phyloP scores from a whole-genome alignment of 2,329 filamentous ascomycete species.

The Cytospora leucostoma region DNA sequence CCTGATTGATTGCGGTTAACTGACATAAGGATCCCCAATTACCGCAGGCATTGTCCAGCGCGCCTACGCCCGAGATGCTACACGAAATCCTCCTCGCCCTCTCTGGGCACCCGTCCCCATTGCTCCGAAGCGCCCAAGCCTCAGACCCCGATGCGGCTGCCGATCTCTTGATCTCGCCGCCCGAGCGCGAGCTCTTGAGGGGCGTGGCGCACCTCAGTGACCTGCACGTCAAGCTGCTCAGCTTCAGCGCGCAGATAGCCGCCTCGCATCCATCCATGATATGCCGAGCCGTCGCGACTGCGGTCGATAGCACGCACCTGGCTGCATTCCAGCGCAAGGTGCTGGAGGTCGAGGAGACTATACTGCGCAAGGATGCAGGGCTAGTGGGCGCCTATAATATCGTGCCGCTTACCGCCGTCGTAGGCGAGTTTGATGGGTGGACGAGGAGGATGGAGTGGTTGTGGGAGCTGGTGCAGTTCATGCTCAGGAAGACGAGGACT shows the following conservation, averaged over 20 bases:
- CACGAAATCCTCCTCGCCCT: conserved; percentile 98
- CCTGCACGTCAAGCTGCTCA: conserved; percentile 72
- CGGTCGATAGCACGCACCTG: conserved; percentile 74
- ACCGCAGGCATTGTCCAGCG: conserved; percentile 3
- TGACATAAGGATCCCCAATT: conserved; percentile 9
- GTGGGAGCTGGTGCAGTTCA: conserved; percentile 70
- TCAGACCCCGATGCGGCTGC: conserved; percentile 44
- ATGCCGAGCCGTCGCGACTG: conserved; percentile 82
- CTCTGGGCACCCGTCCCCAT: conserved; percentile 87
- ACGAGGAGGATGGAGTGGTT: conserved; percentile 83
- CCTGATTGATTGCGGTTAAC: neutral
- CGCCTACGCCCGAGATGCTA: conserved; percentile 64
- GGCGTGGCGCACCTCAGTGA: conserved; percentile 76
- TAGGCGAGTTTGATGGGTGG: conserved; percentile 87
- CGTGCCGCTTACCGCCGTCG: conserved; percentile 83
- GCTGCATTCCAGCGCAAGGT: conserved; percentile 81
- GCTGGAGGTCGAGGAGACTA: conserved; percentile 76
- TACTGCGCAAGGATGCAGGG: conserved; percentile 73
- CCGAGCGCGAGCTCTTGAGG: conserved; percentile 79
- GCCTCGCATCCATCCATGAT: conserved; percentile 75
- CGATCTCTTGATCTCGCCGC: conserved; percentile 63
- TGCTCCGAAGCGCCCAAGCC: conserved; percentile 64
- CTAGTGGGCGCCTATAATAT: conserved; percentile 91
- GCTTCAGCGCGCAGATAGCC: conserved; percentile 66
- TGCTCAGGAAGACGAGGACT: conserved; percentile 47